Base-by-base conservation (phyloP, 2,329 filamentous ascomycete genomes). In the Sphaerulina populicola region DNA sequence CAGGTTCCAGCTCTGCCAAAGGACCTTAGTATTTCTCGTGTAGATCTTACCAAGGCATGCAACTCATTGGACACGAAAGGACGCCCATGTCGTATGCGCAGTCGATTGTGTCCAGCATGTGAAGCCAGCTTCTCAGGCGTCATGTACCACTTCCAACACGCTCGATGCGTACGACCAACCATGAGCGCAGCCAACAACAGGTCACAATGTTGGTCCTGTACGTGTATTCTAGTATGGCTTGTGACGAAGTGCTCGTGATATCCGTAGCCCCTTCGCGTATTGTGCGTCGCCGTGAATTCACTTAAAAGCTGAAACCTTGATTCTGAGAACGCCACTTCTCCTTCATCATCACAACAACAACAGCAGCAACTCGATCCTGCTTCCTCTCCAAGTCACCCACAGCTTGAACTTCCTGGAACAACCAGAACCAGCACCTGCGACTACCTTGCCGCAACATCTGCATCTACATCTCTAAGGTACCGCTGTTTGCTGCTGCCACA, bases 121-220 rank as follows among this genome's bases (percentile, higher is more conserved):
- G 39, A 41, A 41, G 39, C 39, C 21, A 18, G 8, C 15, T 23
- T 41, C 21, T 27, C 6, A 18, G 10, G 15, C 39, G 39, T 41
- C 39, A 41, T 41, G 39, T 41, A 23, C 39, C 39, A 41, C 39
- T 23, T 41, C 39, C 15, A 41, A 41, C 39, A 41, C 39, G 39
- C 27, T 41, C 21, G 8, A 11, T 10, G 8, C 2, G 39, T 41
- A 27, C 12, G 5, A 41, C 39, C 15, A 21, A 23, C 39, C 39
- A 41, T 23, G 39, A 41, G 39, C 39, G 12, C 15, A 23, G 15
- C 11, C 18, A 41, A 23, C 15, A 41, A 41, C 15, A 18, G 14
- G 2, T 41, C 15, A 27, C 11, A 27, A 3, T 23, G 21, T 18
- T 27, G 10, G 39, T 27, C 1, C n/a, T n/a, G 37, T n/a, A 9